Base-by-base conservation (phyloP, 2,329 filamentous ascomycete species). In the Aspergillus awamori region DNA sequence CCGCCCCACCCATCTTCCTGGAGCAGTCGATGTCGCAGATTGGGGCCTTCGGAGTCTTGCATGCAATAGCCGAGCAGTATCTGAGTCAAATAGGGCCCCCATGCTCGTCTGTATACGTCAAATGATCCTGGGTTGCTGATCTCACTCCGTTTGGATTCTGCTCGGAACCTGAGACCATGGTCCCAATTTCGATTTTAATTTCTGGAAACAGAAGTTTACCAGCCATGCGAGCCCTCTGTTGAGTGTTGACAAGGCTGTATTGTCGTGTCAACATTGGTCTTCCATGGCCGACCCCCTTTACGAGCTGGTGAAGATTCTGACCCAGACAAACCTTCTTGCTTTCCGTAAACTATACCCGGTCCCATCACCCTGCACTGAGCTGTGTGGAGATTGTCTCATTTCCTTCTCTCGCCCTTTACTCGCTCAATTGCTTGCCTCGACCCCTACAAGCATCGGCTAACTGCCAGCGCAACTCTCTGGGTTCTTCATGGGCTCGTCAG, bases 71-170 rank as follows among this genome's bases (percentile, higher is more conserved):
- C 33, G 47, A 57, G 53, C 26, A 47, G 26, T 39, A 52, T 55
- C 41, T 39, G 56, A 39, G 53, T 57, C 57, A 43, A 60, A 57
- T 51, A 24, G 24, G 30, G 20, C 10, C 51, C 57, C 57, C 57
- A 47, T 61, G 36, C 26, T 15, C 47, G 41, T 30, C 43, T 53
- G 52, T 55, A 28, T 55, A 28, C 51, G 58, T 58, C 58, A 57
- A 59, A 53, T 60, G 49, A 58, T 59, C 52, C 53, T 56, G 39
- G 15, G 38, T 33, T 22, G 53, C 60, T 22, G 53, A 62, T 58
- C 57, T 43, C 28, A 45, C 33, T 47, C 43, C 51, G 20, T 48
- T 54, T 54, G 39, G 45, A 26, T 22, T 22, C 15, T 20, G n/a
- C 41, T 59, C 53, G 36, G 47, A 59, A 26, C 48, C 57, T 41